phyloP scores from a whole-genome alignment of 1,139 yeast genomes.

The Suhomyces panamericanus region DNA sequence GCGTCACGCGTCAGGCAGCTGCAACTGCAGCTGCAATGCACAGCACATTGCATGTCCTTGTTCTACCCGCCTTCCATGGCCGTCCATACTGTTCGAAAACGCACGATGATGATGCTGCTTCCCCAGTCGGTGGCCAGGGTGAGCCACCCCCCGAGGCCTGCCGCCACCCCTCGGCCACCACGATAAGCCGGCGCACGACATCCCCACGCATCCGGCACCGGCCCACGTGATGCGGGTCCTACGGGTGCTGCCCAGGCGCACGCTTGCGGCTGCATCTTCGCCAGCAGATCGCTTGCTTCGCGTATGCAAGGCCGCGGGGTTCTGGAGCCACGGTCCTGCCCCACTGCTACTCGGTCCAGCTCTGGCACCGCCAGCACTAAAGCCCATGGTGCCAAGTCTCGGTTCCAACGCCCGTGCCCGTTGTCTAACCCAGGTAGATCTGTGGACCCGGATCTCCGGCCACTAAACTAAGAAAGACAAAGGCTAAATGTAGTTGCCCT shows the following conservation, averaged over 20 bases:
- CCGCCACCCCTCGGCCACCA: not conserved
- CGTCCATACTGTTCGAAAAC: too few species aligned
- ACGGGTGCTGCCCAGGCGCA: conserved; percentile 1
- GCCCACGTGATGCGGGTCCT: not conserved
- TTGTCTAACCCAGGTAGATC: not conserved
- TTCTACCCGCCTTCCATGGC: too few species aligned
- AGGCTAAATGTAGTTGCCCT: not conserved
- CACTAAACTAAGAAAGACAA: conserved; percentile 1
- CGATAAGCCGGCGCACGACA: not conserved
- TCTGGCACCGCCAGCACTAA: not conserved
- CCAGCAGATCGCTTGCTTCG: not conserved
- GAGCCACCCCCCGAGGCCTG: too few species aligned
- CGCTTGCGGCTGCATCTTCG: not conserved
- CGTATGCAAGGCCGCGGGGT: not conserved
- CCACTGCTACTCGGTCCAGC: not conserved
- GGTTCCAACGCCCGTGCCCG: too few species aligned
- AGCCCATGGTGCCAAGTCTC: not conserved
- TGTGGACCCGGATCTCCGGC: conserved; percentile 1
- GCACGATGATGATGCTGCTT: too few species aligned
- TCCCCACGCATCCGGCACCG: not conserved
- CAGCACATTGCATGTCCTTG: too few species aligned
- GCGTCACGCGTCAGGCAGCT: too few species aligned
- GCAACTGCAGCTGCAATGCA: too few species aligned
- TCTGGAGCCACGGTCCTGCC: not conserved
- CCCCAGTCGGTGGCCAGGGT: too few species aligned